Percentiles rank a stretch among this genome's conserved stretches.
These are phyloP conservation scores for Phanerochaete sordida DNA, from an alignment of 768 basidiomycete genomes.

Conservation along the genomic window DNA sequence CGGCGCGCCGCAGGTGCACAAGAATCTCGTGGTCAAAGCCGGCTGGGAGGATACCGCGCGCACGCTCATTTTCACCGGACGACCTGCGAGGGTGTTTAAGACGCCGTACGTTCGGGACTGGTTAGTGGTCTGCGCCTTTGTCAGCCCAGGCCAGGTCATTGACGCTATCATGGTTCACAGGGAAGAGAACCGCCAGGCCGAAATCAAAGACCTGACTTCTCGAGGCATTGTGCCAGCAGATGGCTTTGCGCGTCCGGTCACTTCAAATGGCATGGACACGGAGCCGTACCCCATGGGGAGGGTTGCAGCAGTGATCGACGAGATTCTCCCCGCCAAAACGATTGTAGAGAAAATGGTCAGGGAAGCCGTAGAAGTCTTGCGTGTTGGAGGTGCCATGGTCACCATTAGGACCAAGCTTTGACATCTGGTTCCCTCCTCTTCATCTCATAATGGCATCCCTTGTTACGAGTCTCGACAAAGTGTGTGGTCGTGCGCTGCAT, in stretches of 20 bases:
- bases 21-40: conserved; percentile 68
- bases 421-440: too few relatives aligned
- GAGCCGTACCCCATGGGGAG: conserved; percentile 82
- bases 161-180: background rate
- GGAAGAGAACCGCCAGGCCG: conserved; percentile 68
- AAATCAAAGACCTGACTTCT: conserved; percentile 79
- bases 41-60: conserved; percentile 76
- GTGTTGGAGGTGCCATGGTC: conserved; percentile 36
- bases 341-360: conserved; percentile 81
- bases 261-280: conserved; percentile 46
- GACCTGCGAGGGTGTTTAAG: conserved; percentile 83
- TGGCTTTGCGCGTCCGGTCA: conserved; percentile 81
- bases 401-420: conserved; percentile 49
- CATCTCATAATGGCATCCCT: too few relatives aligned
- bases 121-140: conserved; percentile 19
- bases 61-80: conserved; percentile 88
- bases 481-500: too few relatives aligned
- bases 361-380: conserved; percentile 48
- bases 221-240: conserved; percentile 79
- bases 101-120: conserved; percentile 86
- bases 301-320: conserved; percentile 69
- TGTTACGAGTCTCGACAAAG: too few relatives aligned
- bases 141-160: background rate
- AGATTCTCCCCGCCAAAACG: conserved; percentile 75
- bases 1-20: conserved; percentile 79